Conservation (phyloP, 257 asterid species). For the Misopates orontium region DNA sequence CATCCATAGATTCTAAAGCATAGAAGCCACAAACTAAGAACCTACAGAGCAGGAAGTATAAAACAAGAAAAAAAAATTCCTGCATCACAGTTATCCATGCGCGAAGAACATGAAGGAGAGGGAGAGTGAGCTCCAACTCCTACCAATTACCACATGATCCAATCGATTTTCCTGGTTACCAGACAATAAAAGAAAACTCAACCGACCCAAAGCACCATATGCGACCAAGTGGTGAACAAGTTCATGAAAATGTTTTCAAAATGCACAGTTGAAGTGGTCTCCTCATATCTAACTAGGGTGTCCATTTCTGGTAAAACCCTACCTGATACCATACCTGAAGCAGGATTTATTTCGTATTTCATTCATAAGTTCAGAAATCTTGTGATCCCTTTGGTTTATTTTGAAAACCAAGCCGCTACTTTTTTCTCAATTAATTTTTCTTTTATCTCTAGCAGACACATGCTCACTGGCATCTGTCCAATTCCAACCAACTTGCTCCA, state of each 20-base stretch:
- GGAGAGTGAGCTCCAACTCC: neutral
- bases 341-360: no score
- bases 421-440: no score
- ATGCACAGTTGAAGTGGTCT: no score
- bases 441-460: no score
- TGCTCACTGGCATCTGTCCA: no score
- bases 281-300: no score
- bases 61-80: neutral
- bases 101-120: neutral
- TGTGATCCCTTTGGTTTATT: no score
- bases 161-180: neutral
- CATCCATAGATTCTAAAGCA: neutral
- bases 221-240: neutral
- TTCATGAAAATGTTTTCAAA: neutral
- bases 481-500: no score
- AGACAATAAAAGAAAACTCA: neutral
- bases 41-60: neutral
- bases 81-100: slow-evolving; percentile 6
- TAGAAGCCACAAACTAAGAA: neutral
- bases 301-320: no score
- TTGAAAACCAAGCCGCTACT: no score
- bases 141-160: slow-evolving; percentile 2
- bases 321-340: no score
- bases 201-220: neutral
- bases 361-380: no score